Evolutionary conservation across 2,329 filamentous ascomycete species (phyloP), one percentile per base, ranked within the genome.

Genomic region (Aureobasidium melanogenum): DNA sequence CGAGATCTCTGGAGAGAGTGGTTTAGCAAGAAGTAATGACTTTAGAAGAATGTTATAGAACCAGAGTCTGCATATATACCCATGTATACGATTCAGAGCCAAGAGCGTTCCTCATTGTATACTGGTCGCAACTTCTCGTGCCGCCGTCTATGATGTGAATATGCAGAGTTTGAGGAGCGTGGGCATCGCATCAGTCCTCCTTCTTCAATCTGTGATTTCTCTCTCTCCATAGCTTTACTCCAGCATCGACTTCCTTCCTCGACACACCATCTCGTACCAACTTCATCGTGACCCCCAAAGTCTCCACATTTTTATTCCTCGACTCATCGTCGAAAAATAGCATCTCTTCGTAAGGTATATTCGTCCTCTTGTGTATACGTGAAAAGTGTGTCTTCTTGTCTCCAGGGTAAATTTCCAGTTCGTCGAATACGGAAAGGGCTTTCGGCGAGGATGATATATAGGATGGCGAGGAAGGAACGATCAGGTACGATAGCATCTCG

Each of bases 301-400:
- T 77, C 74, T 88, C 84, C 0, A 96, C 93, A 70, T 97, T 91
- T 62, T 84, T 80, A 70, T 97, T 97, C 63, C 93, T 78, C 57
- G 81, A 80, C 81, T 97, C 93, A 68, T 97, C 93, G 68, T 97
- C 93, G 67, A 97, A 97, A 74, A 97, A 97, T 36, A 97, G 73
- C 87, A 97, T 96, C 51, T 97, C 90, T 65, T 88, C 82, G 69
- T 84, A 96, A 6, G 78, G 76, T 2, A 97, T 73, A 1, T 85
- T 85, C 15, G 88, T 91, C 61, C 84, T 80, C 71, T 86, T 83
- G 10, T 88, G 83, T 67, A 97, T 78, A 5, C 82, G 79, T 69
- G 86, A 81, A 68, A 97, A 95, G 74, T 97, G 93, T 64, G 84
- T 83, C n/a, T 88, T 87, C 80, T 97, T 97, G 70, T 80, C 87